Percentiles rank a stretch among this genome's conserved stretches.
phyloP scores from a whole-genome alignment of 495 filamentous ascomycete species.

The Trichoderma parareesei region DNA sequence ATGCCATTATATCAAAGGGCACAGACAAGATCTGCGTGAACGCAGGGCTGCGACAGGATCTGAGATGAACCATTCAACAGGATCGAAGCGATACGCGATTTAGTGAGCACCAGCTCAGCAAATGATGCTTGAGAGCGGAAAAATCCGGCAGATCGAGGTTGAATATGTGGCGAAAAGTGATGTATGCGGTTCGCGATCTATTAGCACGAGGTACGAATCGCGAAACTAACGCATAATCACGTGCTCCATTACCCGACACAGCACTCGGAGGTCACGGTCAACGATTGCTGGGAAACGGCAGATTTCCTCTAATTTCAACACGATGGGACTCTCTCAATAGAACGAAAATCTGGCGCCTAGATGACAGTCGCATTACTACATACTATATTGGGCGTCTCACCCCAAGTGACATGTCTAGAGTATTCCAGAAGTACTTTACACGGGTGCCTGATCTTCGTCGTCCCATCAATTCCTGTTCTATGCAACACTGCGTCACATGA shows the following conservation, averaged over 20 bases:
- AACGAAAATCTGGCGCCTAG: background rate
- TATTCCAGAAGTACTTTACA: conserved; percentile 6
- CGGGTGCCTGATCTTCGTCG: background rate
- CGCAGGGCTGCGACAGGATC: too few relatives aligned
- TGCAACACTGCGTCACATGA: background rate
- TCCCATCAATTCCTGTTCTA: background rate
- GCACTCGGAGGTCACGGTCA: too few relatives aligned
- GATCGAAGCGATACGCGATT: too few relatives aligned
- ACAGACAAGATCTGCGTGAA: too few relatives aligned
- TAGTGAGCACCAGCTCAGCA: too few relatives aligned
- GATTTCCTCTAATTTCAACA: too few relatives aligned
- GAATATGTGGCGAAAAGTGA: too few relatives aligned
- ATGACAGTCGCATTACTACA: background rate
- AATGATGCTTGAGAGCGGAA: too few relatives aligned
- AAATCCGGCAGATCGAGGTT: too few relatives aligned
- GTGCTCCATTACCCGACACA: background rate
- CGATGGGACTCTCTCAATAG: too few relatives aligned
- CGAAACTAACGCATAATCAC: conserved; percentile 4
- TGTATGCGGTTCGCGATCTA: too few relatives aligned
- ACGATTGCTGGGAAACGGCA: background rate
- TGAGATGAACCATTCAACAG: too few relatives aligned
- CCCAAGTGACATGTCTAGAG: background rate
- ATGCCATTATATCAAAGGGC: background rate
- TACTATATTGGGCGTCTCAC: background rate
- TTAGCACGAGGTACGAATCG: background rate